Percentiles rank a stretch among this genome's conserved stretches.
phyloP scores from a whole-genome alignment of 2,329 filamentous ascomycete species.

The Phialophora macrospora region DNA sequence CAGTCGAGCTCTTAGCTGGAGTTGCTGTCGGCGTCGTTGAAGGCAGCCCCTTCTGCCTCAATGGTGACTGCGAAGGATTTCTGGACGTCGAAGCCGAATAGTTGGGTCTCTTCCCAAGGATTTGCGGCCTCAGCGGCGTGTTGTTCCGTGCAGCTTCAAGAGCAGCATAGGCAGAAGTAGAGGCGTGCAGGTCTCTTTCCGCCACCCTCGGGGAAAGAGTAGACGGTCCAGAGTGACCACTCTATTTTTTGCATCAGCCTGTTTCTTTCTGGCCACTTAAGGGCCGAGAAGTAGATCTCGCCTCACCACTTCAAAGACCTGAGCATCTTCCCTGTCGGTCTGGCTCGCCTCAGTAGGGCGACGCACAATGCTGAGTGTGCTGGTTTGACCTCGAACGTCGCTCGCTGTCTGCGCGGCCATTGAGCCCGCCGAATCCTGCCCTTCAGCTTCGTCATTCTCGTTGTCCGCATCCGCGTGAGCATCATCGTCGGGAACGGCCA shows the following conservation, averaged over 20 bases:
- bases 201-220: neutral
- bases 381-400: constrained; percentile 9
- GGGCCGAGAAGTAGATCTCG: constrained; percentile 52
- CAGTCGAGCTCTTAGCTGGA: constrained; percentile 20
- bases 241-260: constrained; percentile 12
- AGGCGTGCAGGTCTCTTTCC: neutral
- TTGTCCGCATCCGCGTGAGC: constrained; percentile 26
- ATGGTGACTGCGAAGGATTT: constrained; percentile 28
- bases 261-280: constrained; percentile 40
- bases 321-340: constrained; percentile 46
- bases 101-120: constrained; percentile 6
- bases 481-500: constrained; percentile 10
- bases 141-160: constrained; percentile 8
- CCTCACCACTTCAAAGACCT: constrained; percentile 56
- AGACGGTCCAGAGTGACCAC: constrained; percentile 3
- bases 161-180: constrained; percentile 7
- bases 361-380: constrained; percentile 33
- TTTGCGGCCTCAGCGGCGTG: constrained; percentile 8
- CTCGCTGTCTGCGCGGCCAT: constrained; percentile 1
- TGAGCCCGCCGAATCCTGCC: constrained; percentile 9
- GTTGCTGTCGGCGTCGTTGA: constrained; percentile 18
- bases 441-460: constrained; percentile 21
- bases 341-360: constrained; percentile 25
- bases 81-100: constrained; percentile 13
- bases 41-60: constrained; percentile 21